These are phyloP conservation scores for Sechiopsis laciniata DNA, from an alignment of 306 rosid genomes.

Conservation along the genomic window DNA sequence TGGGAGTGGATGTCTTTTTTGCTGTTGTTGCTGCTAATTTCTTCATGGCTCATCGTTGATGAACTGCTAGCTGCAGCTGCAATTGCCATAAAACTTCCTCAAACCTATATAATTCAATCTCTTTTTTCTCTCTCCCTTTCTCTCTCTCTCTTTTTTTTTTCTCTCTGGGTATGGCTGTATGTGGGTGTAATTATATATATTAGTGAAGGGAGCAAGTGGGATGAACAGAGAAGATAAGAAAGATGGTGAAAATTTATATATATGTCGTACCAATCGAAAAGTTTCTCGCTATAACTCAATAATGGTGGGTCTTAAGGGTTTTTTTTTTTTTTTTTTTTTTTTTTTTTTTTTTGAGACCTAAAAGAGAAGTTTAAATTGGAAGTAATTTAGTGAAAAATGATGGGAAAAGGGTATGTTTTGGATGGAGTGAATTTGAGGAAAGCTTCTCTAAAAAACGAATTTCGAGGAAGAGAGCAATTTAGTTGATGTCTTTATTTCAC, in stretches of 20 bases:
- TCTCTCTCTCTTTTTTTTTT: neutral
- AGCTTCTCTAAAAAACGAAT: no score
- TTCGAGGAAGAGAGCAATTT: no score
- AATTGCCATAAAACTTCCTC: constrained; percentile 55
- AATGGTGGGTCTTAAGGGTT: neutral
- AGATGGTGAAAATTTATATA: constrained; percentile 17
- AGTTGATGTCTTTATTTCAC: no score
- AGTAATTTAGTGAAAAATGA: constrained; percentile 28
- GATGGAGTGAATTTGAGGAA: neutral
- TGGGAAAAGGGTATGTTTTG: constrained; percentile 26
- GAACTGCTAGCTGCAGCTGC: constrained; percentile 29
- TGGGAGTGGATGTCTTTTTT: neutral
- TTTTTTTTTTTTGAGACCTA: no score
- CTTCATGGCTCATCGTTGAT: constrained; percentile 46
- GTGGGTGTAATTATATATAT: neutral
- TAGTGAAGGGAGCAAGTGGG: constrained; percentile 18
- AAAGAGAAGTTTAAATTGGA: neutral
- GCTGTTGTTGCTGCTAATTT: constrained; percentile 21
- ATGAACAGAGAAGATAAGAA: constrained; percentile 10
- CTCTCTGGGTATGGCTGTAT: constrained; percentile 16
- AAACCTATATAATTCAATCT: neutral
- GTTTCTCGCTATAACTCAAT: neutral
- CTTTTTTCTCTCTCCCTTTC: constrained; percentile 4
- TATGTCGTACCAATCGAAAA: constrained; percentile 1
- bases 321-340: no score